Evolutionary conservation across 1,139 yeast species (phyloP).

Genomic region (Kluyveromyces sp.): DNA sequence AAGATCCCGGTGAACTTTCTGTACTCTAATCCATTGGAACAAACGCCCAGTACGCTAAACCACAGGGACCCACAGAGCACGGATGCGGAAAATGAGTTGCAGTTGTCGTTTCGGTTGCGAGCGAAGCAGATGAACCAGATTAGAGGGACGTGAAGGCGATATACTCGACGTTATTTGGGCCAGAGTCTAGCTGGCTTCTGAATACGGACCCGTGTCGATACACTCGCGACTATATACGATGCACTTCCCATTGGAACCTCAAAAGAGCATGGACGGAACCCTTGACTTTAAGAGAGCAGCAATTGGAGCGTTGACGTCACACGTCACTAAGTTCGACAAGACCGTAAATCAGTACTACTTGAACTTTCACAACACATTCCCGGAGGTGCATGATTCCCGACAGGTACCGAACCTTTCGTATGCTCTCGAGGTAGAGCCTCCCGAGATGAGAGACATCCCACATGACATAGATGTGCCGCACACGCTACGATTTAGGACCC

Average conservation of each 20-base stretch:
- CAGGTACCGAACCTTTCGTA: constrained; percentile 14
- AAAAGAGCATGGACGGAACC: constrained; percentile 9
- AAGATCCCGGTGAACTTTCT: constrained; percentile 22
- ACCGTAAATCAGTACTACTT: constrained; percentile 25
- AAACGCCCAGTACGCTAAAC: constrained; percentile 5
- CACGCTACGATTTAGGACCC: constrained; percentile 45
- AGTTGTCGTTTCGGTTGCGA: neutral
- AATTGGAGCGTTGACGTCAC: constrained; percentile 12
- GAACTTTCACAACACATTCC: constrained; percentile 19
- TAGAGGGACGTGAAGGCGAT: constrained; percentile 2
- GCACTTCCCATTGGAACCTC: constrained; percentile 26
- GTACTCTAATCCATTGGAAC: constrained; percentile 14
- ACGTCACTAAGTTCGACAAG: constrained; percentile 9
- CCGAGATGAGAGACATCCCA: constrained; percentile 12
- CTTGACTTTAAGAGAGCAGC: constrained; percentile 19
- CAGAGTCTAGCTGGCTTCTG: constrained; percentile 18
- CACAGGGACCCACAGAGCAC: neutral
- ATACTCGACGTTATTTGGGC: constrained; percentile 24
- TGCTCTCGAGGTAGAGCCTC: constrained; percentile 22
- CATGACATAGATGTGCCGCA: constrained; percentile 30
- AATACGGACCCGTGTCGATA: constrained; percentile 10
- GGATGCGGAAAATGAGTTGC: neutral
- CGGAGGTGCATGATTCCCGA: constrained; percentile 17
- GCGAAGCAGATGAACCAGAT: neutral
- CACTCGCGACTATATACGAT: constrained; percentile 15